phyloP scores from a whole-genome alignment of 2,329 filamentous ascomycete genomes.

The Fusarium palustre region DNA sequence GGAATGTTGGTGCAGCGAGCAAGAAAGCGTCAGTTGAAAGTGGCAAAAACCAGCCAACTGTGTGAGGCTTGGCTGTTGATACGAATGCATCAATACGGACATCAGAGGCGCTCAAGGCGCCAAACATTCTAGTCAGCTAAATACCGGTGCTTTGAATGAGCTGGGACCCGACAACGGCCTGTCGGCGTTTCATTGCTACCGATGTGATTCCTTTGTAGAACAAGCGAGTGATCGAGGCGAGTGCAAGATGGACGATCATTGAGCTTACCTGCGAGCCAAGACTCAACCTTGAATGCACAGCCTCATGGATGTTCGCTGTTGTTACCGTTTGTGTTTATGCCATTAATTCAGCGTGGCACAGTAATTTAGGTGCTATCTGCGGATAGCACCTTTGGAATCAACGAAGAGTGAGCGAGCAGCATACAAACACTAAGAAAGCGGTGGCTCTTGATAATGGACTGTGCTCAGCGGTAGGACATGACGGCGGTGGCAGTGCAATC shows the following conservation, averaged over 20 bases:
- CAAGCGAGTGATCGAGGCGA: slow-evolving; percentile 4
- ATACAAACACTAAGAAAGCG: not conserved
- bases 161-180: slow-evolving; percentile 10
- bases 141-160: slow-evolving; percentile 8
- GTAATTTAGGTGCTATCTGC: not conserved
- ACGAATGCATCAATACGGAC: slow-evolving; percentile 4
- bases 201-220: slow-evolving; percentile 7
- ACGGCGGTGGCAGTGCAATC: slow-evolving; percentile 41
- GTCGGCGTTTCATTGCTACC: slow-evolving; percentile 29
- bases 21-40: slow-evolving; percentile 17
- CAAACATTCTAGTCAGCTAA: not conserved
- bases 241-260: slow-evolving; percentile 21
- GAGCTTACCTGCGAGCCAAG: slow-evolving; percentile 38
- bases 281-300: slow-evolving; percentile 35
- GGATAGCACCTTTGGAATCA: too few species aligned
- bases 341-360: slow-evolving; percentile 26
- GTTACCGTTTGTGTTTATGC: slow-evolving; percentile 26
- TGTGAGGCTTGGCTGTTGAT: slow-evolving; percentile 23
- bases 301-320: slow-evolving; percentile 19
- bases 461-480: slow-evolving; percentile 29
- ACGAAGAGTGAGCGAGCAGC: not conserved
- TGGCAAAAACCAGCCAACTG: slow-evolving; percentile 31
- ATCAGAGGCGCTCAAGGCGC: slow-evolving; percentile 14
- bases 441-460: slow-evolving; percentile 13
- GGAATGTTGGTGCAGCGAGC: slow-evolving; percentile 4